phyloP scores from a whole-genome alignment of 495 filamentous ascomycete genomes.

The Neurospora sp. region DNA sequence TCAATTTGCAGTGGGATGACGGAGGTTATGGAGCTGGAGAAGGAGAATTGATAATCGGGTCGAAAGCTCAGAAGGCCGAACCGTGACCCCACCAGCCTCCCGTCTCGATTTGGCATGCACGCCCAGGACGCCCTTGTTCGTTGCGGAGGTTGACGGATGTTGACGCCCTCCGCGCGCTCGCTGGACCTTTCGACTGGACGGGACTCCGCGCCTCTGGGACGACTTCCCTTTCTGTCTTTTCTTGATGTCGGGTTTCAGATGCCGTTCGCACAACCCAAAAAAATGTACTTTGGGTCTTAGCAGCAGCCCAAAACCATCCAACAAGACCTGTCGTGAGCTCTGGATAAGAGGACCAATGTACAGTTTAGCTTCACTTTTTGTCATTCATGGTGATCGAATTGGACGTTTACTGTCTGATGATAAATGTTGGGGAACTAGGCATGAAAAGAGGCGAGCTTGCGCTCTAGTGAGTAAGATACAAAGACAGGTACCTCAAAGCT shows the following conservation, averaged over 20 bases:
- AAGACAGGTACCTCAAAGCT: not conserved
- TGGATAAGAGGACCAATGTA: not conserved
- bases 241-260: not conserved
- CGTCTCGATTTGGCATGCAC: conserved; percentile 16
- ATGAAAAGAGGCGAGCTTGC: too few relatives aligned
- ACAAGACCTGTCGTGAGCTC: not conserved
- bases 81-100: conserved; percentile 24
- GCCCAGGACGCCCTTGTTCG: not conserved
- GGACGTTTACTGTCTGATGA: too few relatives aligned
- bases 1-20: conserved; percentile 15
- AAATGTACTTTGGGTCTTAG: not conserved
- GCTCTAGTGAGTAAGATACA: too few relatives aligned
- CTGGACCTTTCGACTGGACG: not conserved
- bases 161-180: not conserved
- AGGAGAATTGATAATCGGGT: conserved; percentile 26
- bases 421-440: too few relatives aligned
- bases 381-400: too few relatives aligned
- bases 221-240: not conserved
- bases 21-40: conserved; percentile 16
- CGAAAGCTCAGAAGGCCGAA: conserved; percentile 27
- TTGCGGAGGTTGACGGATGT: not conserved
- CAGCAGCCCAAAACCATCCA: not conserved
- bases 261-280: not conserved
- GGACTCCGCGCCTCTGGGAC: not conserved
- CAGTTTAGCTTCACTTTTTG: too few relatives aligned